phyloP scores from a whole-genome alignment of 1,139 yeast species.

The Yamadazyma pseudoaaseri region DNA sequence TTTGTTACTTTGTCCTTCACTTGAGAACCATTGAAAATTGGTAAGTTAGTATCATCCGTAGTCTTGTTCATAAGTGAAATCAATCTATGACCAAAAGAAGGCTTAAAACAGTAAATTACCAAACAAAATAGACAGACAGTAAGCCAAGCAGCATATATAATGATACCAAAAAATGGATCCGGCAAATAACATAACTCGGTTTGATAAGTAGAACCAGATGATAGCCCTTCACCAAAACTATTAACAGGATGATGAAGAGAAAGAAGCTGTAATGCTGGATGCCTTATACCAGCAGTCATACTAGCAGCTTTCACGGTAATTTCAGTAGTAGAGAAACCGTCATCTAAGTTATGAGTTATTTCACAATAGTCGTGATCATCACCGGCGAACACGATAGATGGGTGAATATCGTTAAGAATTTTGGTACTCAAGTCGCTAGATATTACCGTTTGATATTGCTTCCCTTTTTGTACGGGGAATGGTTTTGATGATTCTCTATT shows the following conservation, averaged over 20 bases:
- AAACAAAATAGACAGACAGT: conserved; percentile 6
- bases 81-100: conserved; percentile 4
- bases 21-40: not conserved
- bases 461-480: conserved; percentile 71
- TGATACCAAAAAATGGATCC: conserved; percentile 46
- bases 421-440: conserved; percentile 56
- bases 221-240: conserved; percentile 6
- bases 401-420: conserved; percentile 57
- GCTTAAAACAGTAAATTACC: conserved; percentile 10
- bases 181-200: conserved; percentile 74
- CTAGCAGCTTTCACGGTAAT: conserved; percentile 86
- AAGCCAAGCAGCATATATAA: conserved; percentile 12
- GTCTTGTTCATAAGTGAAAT: not conserved
- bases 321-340: conserved; percentile 53
- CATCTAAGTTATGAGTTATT: conserved; percentile 40
- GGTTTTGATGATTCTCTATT: conserved; percentile 47
- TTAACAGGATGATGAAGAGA: conserved; percentile 57
- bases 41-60: not conserved
- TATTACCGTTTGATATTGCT: conserved; percentile 53
- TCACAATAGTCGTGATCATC: conserved; percentile 98
- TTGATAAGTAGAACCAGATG: conserved; percentile 20
- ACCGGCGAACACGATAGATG: conserved; percentile 77
- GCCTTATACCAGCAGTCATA: conserved; percentile 85
- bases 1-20: not conserved
- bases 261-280: conserved; percentile 83